Evolutionary conservation across 2,329 filamentous ascomycete species (phyloP).

Genomic region (Botrytis medusae): DNA sequence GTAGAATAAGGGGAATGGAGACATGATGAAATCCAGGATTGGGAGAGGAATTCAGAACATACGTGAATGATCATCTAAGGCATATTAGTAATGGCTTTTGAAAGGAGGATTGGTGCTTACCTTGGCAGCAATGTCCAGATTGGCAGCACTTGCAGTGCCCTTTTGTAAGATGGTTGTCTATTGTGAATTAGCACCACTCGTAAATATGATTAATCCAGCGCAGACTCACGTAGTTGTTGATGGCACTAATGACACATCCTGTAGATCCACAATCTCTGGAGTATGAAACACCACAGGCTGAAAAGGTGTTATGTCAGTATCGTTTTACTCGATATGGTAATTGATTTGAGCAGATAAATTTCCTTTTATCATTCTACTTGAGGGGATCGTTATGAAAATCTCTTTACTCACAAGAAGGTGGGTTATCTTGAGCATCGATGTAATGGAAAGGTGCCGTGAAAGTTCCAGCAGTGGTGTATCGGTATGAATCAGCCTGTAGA

Average conservation of each 20-base stretch:
- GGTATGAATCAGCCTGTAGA: conserved; percentile 52
- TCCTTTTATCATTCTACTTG: background rate
- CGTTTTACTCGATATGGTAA: too few species aligned
- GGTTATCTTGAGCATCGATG: conserved; percentile 65
- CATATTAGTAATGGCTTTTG: conserved; percentile 15
- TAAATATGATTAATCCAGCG: background rate
- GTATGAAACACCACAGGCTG: conserved; percentile 55
- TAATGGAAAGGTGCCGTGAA: conserved; percentile 65
- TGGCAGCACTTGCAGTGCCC: conserved; percentile 45
- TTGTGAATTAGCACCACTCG: conserved; percentile 6
- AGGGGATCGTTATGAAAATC: background rate
- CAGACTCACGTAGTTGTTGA: conserved; percentile 35
- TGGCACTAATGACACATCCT: conserved; percentile 57
- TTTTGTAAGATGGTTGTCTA: conserved; percentile 31
- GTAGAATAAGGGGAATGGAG: conserved; percentile 13
- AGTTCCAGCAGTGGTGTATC: conserved; percentile 61
- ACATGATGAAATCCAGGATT: conserved; percentile 7
- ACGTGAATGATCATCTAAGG: conserved; percentile 37
- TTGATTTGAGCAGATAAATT: background rate
- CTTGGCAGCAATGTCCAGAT: conserved; percentile 59
- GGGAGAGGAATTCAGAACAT: conserved; percentile 34
- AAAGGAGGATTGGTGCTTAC: conserved; percentile 23
- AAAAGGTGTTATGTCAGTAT: background rate
- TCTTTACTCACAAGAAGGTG: conserved; percentile 45
- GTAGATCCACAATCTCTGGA: conserved; percentile 59